Conservation (phyloP, 305 asterid species). For the Fraxinus platypoda region DNA sequence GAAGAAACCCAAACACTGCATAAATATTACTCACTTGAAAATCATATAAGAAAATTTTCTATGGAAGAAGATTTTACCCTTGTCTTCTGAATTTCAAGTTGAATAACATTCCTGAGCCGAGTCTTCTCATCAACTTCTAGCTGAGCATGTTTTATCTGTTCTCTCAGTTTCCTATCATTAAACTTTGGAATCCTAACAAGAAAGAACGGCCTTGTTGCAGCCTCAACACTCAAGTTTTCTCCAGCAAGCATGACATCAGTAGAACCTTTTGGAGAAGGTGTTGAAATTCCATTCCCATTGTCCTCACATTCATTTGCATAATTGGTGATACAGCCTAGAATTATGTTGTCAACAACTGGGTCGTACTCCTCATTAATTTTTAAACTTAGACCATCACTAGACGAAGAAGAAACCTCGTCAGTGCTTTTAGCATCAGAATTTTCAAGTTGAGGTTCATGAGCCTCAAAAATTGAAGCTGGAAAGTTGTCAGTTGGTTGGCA, state of each 20-base stretch:
- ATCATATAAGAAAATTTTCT: neutral
- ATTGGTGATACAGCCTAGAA: neutral
- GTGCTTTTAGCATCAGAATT: constrained; percentile 26
- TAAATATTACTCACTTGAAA: neutral
- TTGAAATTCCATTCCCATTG: constrained; percentile 15
- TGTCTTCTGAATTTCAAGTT: constrained; percentile 60
- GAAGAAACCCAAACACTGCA: neutral
- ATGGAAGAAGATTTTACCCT: constrained; percentile 44
- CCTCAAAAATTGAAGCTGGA: constrained; percentile 22
- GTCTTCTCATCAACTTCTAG: constrained; percentile 78
- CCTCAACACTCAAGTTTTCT: constrained; percentile 33
- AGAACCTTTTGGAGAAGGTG: constrained; percentile 38
- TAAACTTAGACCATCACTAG: constrained; percentile 19
- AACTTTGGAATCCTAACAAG: constrained; percentile 68
- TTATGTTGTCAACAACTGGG: constrained; percentile 20
- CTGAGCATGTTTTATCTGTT: constrained; percentile 65
- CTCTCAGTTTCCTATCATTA: constrained; percentile 63
- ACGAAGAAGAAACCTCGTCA: constrained; percentile 22
- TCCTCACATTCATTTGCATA: constrained; percentile 29
- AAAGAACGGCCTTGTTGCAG: constrained; percentile 51
- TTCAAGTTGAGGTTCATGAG: constrained; percentile 13
- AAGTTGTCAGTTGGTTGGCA: constrained; percentile 27
- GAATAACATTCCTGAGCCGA: constrained; percentile 62
- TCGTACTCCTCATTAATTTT: constrained; percentile 20
- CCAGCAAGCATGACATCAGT: constrained; percentile 26